Percentiles rank a stretch among this genome's conserved stretches.
Evolutionary conservation across 139 green algal species (phyloP).

Genomic region (Auxenochlorella pyrenoidosa): DNA sequence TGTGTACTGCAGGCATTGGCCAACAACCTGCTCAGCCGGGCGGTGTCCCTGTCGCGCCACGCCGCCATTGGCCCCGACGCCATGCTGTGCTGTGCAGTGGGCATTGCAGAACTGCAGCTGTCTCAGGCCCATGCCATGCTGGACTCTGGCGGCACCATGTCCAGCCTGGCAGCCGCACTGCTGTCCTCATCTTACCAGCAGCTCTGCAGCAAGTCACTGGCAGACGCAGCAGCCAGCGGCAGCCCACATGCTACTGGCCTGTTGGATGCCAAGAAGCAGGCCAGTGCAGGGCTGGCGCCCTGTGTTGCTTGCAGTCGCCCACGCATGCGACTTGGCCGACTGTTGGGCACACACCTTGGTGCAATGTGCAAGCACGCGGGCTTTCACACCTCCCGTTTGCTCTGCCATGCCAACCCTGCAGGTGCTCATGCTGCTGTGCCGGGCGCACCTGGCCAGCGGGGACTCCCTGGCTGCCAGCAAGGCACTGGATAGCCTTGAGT

Average conservation of each 20-base stretch:
- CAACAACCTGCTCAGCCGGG: constrained; percentile 39
- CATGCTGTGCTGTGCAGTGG: constrained; percentile 8
- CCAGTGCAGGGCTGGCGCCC: neutral
- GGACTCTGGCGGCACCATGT: neutral
- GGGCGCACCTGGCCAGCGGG: constrained; percentile 29
- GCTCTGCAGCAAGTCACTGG: neutral
- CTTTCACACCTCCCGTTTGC: neutral
- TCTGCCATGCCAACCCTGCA: neutral
- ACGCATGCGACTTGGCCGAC: too few species aligned
- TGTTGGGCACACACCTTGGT: too few species aligned
- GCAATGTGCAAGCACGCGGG: too few species aligned
- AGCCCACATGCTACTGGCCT: neutral
- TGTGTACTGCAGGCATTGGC: constrained; percentile 19
- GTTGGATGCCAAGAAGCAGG: constrained; percentile 12
- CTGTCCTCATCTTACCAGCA: constrained; percentile 27
- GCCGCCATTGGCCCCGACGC: neutral
- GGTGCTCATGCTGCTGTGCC: constrained; percentile 29
- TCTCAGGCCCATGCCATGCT: constrained; percentile 24
- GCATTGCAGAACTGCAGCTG: constrained; percentile 37
- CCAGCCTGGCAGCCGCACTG: constrained; percentile 9
- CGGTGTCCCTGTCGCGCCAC: constrained; percentile 32
- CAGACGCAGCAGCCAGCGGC: neutral
- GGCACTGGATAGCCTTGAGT: constrained; percentile 19
- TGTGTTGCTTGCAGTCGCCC: too few species aligned
- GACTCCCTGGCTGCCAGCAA: constrained; percentile 2